A percentile compares a stretch with the other conserved stretches of the same genome.
Conservation (phyloP, 2,329 filamentous ascomycete genomes). For the Pezicula rhizophila region DNA sequence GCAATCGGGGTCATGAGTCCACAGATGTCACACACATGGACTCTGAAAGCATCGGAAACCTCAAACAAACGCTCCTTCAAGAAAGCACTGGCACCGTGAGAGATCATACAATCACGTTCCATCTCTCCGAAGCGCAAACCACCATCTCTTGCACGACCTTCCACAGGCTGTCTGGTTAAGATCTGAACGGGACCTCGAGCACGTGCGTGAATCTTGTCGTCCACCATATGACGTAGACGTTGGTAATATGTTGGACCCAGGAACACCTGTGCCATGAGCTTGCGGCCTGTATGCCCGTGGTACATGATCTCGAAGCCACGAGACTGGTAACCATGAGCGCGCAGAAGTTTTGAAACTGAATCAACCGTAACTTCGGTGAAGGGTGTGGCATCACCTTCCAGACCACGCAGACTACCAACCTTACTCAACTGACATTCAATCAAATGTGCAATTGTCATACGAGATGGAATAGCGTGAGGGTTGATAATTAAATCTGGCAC, state of each 20-base stretch:
- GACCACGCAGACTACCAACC: conserved; percentile 85
- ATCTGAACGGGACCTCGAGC: conserved; percentile 96
- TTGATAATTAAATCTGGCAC: conserved; percentile 98
- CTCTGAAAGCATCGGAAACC: conserved; percentile 94
- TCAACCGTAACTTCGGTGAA: conserved; percentile 98
- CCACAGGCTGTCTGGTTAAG: conserved; percentile 91
- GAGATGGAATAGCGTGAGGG: conserved; percentile 97
- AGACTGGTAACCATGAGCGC: conserved; percentile 89
- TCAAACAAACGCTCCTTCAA: conserved; percentile 96
- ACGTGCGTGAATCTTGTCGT: conserved; percentile 99
- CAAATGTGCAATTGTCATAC: conserved; percentile 99
- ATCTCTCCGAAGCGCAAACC: conserved; percentile 99
- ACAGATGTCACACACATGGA: conserved; percentile 98
- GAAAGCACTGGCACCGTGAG: conserved; percentile 95
- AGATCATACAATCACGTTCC: conserved; percentile 99
- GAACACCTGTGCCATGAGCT: conserved; percentile 92
- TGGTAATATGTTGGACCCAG: conserved; percentile 98
- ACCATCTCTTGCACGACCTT: conserved; percentile 96
- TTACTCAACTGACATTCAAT: conserved; percentile 98
- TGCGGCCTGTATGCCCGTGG: conserved; percentile 93
- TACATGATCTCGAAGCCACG: conserved; percentile 99
- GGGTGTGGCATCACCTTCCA: conserved; percentile 94
- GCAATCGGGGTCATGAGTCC: conserved; percentile 98
- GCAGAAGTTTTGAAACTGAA: conserved; percentile 78
- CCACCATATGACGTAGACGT: conserved; percentile 97